Evolutionary conservation across 2,329 filamentous ascomycete genomes (phyloP), one percentile per base, ranked within the genome.

Genomic region (Xylariaceae sp.): DNA sequence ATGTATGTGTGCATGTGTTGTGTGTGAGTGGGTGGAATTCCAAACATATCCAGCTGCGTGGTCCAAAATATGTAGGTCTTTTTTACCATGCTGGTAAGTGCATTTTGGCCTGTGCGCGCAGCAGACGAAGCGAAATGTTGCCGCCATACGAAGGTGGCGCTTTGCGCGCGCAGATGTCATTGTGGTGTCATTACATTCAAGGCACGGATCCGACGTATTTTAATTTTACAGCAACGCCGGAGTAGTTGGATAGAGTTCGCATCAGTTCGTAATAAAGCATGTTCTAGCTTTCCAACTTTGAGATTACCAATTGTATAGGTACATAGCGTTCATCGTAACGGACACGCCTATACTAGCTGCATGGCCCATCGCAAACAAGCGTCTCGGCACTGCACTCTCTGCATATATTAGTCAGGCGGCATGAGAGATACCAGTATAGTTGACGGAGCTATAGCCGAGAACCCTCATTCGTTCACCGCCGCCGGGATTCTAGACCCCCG

Each of bases 21-120:
- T n/a, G n/a, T n/a, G n/a, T n/a, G n/a, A n/a, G n/a, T n/a, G n/a
- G n/a, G n/a, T n/a, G n/a, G n/a, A n/a, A n/a, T n/a, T n/a, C n/a
- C n/a, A n/a, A n/a, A n/a, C n/a, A n/a, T n/a, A n/a, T n/a, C 33
- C 33, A 39, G 44, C 34, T 60, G 57, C 57, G 57, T 31, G 57
- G 57, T 53, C 48, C 57, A 50, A 56, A 57, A 36, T 39, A 34
- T 31, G 39, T 56, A 47, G 41, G 26, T 19, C 50, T 11, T 51
- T 34, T 19, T 29, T 34, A 31, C 12, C 28, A 7, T 31, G 6
- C 28, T 31, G 6, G 28, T 12, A 31, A 6, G 28, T 31, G 28
- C 12, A 7, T 31, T 6, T 7, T 31, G 28, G 12, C 6, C 28
- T 31, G 28, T 12, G 12, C 12, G 28, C 12, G 28, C 12, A n/a